A percentile compares a stretch with the other conserved stretches of the same genome.
phyloP scores from a whole-genome alignment of 345 rosid species.

The Linum usitatissimum region DNA sequence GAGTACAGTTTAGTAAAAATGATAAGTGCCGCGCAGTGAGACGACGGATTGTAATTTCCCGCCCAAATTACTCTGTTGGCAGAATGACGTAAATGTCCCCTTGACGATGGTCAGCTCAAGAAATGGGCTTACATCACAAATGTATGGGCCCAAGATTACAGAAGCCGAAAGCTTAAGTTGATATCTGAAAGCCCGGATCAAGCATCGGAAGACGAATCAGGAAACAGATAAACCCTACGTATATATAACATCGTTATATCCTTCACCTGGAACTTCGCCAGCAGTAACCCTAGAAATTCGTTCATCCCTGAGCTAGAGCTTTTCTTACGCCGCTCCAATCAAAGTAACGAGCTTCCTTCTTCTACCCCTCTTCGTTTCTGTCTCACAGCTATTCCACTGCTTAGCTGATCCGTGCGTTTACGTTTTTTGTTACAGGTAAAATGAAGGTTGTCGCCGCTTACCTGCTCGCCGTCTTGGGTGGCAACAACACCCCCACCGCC shows the following conservation, averaged over 20 bases:
- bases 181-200: not conserved
- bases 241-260: not conserved
- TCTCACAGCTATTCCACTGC: not conserved
- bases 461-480: conserved; percentile 63
- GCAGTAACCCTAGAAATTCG: not conserved
- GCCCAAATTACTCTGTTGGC: not conserved
- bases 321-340: not conserved
- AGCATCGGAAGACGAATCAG: not conserved
- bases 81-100: not conserved
- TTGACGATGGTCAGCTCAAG: too few species aligned
- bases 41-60: not conserved
- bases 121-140: too few species aligned
- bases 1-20: not conserved
- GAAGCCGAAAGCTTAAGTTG: not conserved
- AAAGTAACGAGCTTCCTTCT: not conserved
- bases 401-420: not conserved
- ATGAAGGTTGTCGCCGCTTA: conserved; percentile 80
- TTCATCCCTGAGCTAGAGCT: not conserved
- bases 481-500: conserved; percentile 45
- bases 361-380: not conserved
- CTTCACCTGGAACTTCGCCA: not conserved
- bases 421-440: conserved; percentile 3
- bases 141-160: not conserved
- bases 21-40: not conserved
- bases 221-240: not conserved